Evolutionary conservation across 2,329 filamentous ascomycete genomes (phyloP), one percentile per base, ranked within the genome.

Genomic region (Colletotrichum liaoningense): DNA sequence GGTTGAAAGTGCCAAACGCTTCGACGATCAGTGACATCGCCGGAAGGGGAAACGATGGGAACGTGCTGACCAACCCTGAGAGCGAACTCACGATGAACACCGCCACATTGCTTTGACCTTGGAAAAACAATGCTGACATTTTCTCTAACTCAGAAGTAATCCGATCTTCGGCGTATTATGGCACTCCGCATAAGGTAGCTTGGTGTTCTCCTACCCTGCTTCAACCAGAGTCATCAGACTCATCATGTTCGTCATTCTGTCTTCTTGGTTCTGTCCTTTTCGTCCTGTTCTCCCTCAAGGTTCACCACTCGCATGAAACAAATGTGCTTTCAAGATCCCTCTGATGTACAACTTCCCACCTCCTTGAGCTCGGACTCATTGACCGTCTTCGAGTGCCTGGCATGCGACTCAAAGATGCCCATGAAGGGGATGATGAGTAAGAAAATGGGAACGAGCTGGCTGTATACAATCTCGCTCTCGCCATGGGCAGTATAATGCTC

Each of bases 381-480:
- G 22, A 52, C 6, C 4, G 35, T 52, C 35, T 42, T 57, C 16
- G 64, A 72, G 16, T 72, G 69, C 30, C 69, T 28, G 2, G 70
- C 59, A n/a, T 70, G 38, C 2, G 70, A 70, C 57, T 77, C 74
- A 12, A 76, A 55, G 14, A 75, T 5, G 12, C 74, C 74, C 65
- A 76, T 62, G 11, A 77, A 63, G 1, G 72, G 70, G 12, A 75
- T 68, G 28, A 77, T 55, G 24, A 77, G 64, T 30, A 78, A 33
- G 22, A 76, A 63, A 5, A 75, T 59, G 8, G 75, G 73, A 24
- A 77, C 72, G 4, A 77, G 58, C 68, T 78, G 75, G 24, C 73
- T 75, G 67, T 75, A 76, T 2, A 64, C 65, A 11, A 76, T 16
- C 22, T 65, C 64, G 54, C 74, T 57, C 57, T 77, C 77, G 19